Evolutionary conservation across 2,329 filamentous ascomycete species (phyloP).

Genomic region (Pseudogymnoascus sp.): DNA sequence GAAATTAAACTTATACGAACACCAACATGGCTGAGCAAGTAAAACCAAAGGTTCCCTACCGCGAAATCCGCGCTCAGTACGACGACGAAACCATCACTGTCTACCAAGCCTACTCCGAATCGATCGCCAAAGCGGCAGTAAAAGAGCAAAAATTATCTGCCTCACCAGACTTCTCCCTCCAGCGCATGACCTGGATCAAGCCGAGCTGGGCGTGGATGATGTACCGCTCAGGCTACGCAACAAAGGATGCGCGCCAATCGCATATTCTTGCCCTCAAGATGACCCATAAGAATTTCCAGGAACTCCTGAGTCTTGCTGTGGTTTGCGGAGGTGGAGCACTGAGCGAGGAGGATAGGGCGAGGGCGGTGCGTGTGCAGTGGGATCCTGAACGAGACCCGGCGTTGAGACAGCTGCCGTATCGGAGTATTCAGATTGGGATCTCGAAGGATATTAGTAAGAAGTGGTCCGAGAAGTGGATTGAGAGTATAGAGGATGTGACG

Average conservation of each 20-base stretch:
- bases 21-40: neutral
- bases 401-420: constrained; percentile 38
- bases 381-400: constrained; percentile 48
- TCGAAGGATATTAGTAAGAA: constrained; percentile 35
- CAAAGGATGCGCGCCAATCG: constrained; percentile 46
- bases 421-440: constrained; percentile 57
- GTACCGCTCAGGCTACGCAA: constrained; percentile 52
- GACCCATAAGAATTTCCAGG: constrained; percentile 40
- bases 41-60: constrained; percentile 28
- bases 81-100: constrained; percentile 46
- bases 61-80: constrained; percentile 45
- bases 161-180: constrained; percentile 42
- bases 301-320: constrained; percentile 33
- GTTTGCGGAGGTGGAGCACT: constrained; percentile 28
- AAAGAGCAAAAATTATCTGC: constrained; percentile 42
- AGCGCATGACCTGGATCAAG: constrained; percentile 59
- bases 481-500: constrained; percentile 51
- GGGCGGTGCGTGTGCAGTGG: constrained; percentile 51
- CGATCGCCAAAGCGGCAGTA: constrained; percentile 47
- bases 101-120: constrained; percentile 50
- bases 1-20: neutral
- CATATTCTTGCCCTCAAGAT: constrained; percentile 51
- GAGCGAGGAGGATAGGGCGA: constrained; percentile 19
- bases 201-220: constrained; percentile 57
- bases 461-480: constrained; percentile 45